Evolutionary conservation across 169 alveolate species (phyloP).

Genomic region (Cryptosporidium ryanae): DNA sequence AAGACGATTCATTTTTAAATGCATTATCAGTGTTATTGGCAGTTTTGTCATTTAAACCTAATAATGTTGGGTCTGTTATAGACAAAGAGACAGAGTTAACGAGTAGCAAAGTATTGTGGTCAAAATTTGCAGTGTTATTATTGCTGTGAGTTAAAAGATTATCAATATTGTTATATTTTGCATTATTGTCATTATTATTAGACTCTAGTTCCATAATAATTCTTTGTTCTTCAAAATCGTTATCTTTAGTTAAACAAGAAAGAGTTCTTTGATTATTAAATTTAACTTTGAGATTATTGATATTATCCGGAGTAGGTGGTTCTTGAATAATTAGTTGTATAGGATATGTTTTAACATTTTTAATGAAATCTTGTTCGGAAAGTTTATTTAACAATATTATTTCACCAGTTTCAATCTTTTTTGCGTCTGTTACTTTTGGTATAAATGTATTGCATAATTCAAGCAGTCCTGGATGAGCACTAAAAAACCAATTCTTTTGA

Average conservation of each 20-base stretch:
- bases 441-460: slow-evolving; percentile 65
- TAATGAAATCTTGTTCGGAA: slow-evolving; percentile 9
- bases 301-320: slow-evolving; percentile 23
- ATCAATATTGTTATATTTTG: slow-evolving; percentile 5
- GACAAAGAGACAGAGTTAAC: not conserved
- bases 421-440: slow-evolving; percentile 40
- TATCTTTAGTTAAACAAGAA: slow-evolving; percentile 58
- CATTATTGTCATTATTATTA: not conserved
- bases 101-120: too few species aligned
- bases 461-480: slow-evolving; percentile 67
- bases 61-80: not conserved
- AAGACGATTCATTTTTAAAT: not conserved
- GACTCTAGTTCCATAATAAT: not conserved
- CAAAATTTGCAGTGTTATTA: slow-evolving; percentile 14
- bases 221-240: slow-evolving; percentile 36
- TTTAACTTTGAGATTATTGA: not conserved
- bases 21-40: not conserved
- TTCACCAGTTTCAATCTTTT: slow-evolving; percentile 70
- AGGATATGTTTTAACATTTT: slow-evolving; percentile 12
- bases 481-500: slow-evolving; percentile 54
- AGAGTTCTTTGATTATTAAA: slow-evolving; percentile 41
- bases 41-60: not conserved
- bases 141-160: not conserved
- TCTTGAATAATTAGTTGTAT: slow-evolving; percentile 50
- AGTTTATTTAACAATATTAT: slow-evolving; percentile 13